Evolutionary conservation across 2,329 filamentous ascomycete species (phyloP), one percentile per base, ranked within the genome.

Genomic region (Orbilia blumenaviensis): DNA sequence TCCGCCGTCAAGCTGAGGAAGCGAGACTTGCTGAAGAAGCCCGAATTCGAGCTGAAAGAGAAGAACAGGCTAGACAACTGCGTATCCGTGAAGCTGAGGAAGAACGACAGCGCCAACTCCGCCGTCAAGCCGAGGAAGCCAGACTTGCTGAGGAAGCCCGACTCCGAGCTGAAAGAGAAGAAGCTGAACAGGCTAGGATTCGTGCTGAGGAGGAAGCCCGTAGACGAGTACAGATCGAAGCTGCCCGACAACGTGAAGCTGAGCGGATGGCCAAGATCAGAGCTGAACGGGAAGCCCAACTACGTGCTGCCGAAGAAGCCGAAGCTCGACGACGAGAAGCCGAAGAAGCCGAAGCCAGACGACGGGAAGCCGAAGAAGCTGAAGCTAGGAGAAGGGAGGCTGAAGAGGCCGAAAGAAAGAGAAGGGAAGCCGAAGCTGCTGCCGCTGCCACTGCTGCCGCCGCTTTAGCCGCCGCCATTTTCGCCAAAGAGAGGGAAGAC

Each of bases 141-240:
- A 64, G 67, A 66, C 42, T 54, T 63, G 46, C 42, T 9, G 61
- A 69, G 27, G 48, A 69, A 44, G 63, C 62, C 12, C 46, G 66
- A 18, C 23, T 54, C n/a, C 16, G 48, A 38, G 42, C 42, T 50
- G 34, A 38, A 14, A 10, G n/a, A n/a, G 41, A 42, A 48, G 60
- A 32, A 18, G 58, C 32, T 9, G 58, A 42, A 16, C 23, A 74
- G 18, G 41, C 52, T 12, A 21, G 50, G 18, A 32, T 61, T 34
- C 64, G 71, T 27, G 71, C 42, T 1, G 72, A 76, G 27, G 72
- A 76, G 18, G 72, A 76, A 46, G 63, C 72, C 60, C 72, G 64
- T 32, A 41, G 64, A 21, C 58, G 42, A 10, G 72, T 62, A 18
- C 42, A 27, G 21, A 32, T 67, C 21, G 69, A 74, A 21, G 69